Evolutionary conservation across 202 grass and related monocot species (phyloP).

Genomic region (Thinopyrum obtusiflorum): DNA sequence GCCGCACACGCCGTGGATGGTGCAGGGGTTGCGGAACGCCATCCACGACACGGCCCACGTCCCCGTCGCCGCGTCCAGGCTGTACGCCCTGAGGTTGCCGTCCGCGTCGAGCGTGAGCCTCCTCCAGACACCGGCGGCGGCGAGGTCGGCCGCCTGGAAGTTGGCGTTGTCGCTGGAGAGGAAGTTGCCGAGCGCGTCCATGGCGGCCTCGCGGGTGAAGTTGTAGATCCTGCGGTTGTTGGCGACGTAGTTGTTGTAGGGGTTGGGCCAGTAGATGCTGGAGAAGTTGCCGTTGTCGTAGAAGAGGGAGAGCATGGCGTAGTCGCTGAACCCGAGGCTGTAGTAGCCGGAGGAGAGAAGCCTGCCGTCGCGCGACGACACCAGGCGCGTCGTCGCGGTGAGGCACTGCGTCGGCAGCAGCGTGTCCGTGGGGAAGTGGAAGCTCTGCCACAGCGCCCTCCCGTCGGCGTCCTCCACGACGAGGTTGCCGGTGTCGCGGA

Average conservation of each 20-base stretch:
- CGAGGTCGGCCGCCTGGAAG: constrained; percentile 47
- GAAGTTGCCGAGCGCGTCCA: constrained; percentile 44
- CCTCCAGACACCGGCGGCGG: constrained; percentile 10
- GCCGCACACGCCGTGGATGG: constrained; percentile 65
- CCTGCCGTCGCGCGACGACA: constrained; percentile 25
- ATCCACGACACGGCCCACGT: constrained; percentile 56
- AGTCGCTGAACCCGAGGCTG: constrained; percentile 55
- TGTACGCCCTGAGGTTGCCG: constrained; percentile 70
- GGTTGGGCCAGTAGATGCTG: constrained; percentile 74
- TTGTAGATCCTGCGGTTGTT: constrained; percentile 61
- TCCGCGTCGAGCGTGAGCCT: constrained; percentile 58
- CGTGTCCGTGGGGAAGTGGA: constrained; percentile 66
- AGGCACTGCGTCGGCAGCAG: constrained; percentile 50
- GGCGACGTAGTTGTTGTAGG: constrained; percentile 33
- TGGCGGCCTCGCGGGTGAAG: constrained; percentile 36
- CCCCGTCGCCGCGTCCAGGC: constrained; percentile 29
- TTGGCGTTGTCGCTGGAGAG: constrained; percentile 49
- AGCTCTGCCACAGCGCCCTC: constrained; percentile 53
- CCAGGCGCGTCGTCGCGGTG: constrained; percentile 33
- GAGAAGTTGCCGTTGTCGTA: constrained; percentile 51
- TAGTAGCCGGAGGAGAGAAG: constrained; percentile 41
- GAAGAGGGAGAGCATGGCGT: constrained; percentile 54
- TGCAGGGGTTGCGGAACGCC: constrained; percentile 50
- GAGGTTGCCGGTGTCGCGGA: constrained; percentile 56
- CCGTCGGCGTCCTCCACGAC: constrained; percentile 35